Evolutionary conservation across 164 flowering plant genomes (phyloP).

Genomic region (Echeveria elegans): DNA sequence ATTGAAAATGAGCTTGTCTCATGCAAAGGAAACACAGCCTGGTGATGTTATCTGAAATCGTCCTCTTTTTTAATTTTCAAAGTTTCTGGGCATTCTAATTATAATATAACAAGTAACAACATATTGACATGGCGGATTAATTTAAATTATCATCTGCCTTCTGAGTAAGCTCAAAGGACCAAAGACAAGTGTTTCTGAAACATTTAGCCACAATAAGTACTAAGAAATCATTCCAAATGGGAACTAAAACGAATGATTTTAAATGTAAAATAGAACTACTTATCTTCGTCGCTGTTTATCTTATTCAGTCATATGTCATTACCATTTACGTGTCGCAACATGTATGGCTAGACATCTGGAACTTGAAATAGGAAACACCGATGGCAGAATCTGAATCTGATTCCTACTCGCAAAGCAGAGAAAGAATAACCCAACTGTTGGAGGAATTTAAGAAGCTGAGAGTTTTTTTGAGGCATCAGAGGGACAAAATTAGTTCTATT

Average conservation of each 20-base stretch:
- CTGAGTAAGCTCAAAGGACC: background rate
- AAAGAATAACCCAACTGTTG: background rate
- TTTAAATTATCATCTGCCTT: background rate
- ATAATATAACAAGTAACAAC: no score
- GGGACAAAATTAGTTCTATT: background rate
- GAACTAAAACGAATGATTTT: no score
- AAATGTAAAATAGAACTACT: background rate
- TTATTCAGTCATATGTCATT: background rate
- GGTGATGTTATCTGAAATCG: background rate
- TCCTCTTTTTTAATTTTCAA: background rate
- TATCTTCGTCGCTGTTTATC: background rate
- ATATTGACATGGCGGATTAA: no score
- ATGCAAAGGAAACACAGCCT: constrained; percentile 2
- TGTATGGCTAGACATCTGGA: background rate
- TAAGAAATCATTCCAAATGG: no score
- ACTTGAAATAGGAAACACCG: background rate
- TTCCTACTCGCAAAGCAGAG: background rate
- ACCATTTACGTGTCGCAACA: background rate
- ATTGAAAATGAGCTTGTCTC: background rate
- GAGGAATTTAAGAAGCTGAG: background rate
- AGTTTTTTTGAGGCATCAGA: background rate
- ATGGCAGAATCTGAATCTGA: background rate
- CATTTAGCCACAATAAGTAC: background rate
- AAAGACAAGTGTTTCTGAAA: background rate
- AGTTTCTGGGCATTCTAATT: background rate